A percentile compares a stretch with the other conserved stretches of the same genome.
These are phyloP conservation scores for Leccinum solheimii DNA, from an alignment of 1,284 basidiomycete genomes.

Conservation along the genomic window DNA sequence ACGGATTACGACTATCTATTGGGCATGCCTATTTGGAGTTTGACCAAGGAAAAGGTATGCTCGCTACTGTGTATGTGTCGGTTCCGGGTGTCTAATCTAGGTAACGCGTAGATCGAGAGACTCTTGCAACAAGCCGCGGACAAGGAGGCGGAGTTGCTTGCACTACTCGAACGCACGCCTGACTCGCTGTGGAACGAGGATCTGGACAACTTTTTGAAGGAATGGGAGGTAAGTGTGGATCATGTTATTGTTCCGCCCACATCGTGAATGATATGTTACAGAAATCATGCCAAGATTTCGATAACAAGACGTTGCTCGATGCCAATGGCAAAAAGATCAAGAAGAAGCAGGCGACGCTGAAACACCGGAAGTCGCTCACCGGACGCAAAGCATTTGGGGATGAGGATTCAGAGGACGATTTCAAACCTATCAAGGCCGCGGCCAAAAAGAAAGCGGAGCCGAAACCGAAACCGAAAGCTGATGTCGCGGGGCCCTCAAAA, in stretches of 20 bases:
- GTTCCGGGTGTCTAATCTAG: conserved; percentile 7
- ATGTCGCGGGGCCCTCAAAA: conserved; percentile 35
- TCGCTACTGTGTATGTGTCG: not conserved
- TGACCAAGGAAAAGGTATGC: conserved; percentile 90
- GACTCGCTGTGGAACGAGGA: conserved; percentile 92
- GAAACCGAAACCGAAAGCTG: conserved; percentile 35
- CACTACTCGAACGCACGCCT: conserved; percentile 77
- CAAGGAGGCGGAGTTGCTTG: conserved; percentile 84
- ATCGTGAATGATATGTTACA: conserved; percentile 33
- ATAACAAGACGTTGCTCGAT: conserved; percentile 54
- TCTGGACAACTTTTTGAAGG: conserved; percentile 78
- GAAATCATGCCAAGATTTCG: conserved; percentile 64
- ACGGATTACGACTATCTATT: conserved; percentile 94
- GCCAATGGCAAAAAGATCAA: conserved; percentile 64
- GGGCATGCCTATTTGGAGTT: conserved; percentile 92
- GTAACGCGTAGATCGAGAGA: conserved; percentile 71
- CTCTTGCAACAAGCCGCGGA: conserved; percentile 78
- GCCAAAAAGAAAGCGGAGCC: conserved; percentile 45
- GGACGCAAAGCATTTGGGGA: conserved; percentile 52
- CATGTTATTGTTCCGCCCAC: not conserved
- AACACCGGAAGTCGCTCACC: conserved; percentile 66
- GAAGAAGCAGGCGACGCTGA: conserved; percentile 75
- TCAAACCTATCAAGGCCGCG: conserved; percentile 67
- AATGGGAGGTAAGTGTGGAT: conserved; percentile 73
- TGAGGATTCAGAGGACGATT: conserved; percentile 70